Evolutionary conservation across 306 rosid genomes (phyloP).

Genomic region (Begonia masoniana): DNA sequence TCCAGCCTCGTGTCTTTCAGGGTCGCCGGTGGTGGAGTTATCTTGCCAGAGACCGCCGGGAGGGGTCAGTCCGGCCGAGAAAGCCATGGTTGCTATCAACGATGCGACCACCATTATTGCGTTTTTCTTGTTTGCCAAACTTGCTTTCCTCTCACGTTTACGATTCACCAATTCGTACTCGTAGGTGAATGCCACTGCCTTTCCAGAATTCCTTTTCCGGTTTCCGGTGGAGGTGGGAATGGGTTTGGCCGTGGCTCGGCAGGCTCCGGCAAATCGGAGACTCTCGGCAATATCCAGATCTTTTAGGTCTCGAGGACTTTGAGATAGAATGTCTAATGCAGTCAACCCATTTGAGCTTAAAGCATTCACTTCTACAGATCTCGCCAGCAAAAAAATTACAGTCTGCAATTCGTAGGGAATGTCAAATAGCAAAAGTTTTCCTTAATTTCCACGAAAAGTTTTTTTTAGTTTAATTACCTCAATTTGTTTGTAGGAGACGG

Average conservation of each 20-base stretch:
- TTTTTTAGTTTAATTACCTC: not conserved
- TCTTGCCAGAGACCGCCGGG: slow-evolving; percentile 19
- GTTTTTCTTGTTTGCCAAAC: not conserved
- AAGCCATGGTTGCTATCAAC: slow-evolving; percentile 15
- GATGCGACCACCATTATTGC: slow-evolving; percentile 18
- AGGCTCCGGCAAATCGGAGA: slow-evolving; percentile 11
- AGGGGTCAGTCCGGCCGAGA: slow-evolving; percentile 13
- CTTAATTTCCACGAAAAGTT: too few species aligned
- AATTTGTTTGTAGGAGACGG: slow-evolving; percentile 12
- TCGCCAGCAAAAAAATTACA: slow-evolving; percentile 7
- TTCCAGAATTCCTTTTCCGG: too few species aligned
- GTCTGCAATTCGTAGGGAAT: slow-evolving; percentile 4
- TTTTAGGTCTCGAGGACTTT: slow-evolving; percentile 9
- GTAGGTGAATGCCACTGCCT: too few species aligned
- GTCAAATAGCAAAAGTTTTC: too few species aligned
- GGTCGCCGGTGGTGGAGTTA: not conserved
- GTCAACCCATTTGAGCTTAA: slow-evolving; percentile 13
- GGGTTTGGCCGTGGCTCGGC: not conserved
- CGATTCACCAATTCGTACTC: not conserved
- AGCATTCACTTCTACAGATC: slow-evolving; percentile 8
- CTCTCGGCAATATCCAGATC: slow-evolving; percentile 14
- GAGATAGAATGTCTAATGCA: slow-evolving; percentile 11
- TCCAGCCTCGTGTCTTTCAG: slow-evolving; percentile 10
- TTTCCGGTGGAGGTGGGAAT: not conserved
- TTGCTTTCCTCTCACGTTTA: slow-evolving; percentile 3